A percentile compares a stretch with the other conserved stretches of the same genome.
phyloP scores from a whole-genome alignment of 441 rosid genomes.

The Cnidoscolus chayamansa region DNA sequence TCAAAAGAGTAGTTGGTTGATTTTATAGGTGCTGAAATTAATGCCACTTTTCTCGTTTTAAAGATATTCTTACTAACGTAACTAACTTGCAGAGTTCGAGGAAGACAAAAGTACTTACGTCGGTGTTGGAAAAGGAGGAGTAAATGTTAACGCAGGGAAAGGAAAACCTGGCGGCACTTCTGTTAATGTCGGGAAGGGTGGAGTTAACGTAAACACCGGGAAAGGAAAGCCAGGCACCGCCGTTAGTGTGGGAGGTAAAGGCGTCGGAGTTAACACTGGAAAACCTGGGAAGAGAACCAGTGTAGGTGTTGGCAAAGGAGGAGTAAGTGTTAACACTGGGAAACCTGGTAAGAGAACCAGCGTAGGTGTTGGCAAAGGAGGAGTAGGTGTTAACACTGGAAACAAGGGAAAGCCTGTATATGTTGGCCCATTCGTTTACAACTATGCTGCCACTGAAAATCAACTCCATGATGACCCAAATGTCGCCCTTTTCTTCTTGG shows the following conservation, averaged over 20 bases:
- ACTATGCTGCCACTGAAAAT: slow-evolving; percentile 47
- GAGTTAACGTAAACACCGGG: slow-evolving; percentile 30
- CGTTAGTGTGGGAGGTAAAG: no score
- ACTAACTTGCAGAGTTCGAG: slow-evolving; percentile 36
- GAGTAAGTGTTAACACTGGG: no score
- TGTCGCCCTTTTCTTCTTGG: slow-evolving; percentile 63
- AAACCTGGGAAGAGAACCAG: no score
- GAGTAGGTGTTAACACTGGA: slow-evolving; percentile 23
- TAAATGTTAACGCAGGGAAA: slow-evolving; percentile 45
- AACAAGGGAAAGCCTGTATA: slow-evolving; percentile 33
- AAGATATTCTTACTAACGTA: slow-evolving; percentile 1
- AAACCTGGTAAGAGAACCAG: no score
- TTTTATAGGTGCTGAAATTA: not conserved
- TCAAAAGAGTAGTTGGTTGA: not conserved
- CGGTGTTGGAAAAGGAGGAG: slow-evolving; percentile 38
- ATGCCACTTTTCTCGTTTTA: not conserved
- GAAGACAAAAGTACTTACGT: slow-evolving; percentile 60
- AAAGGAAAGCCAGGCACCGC: no score
- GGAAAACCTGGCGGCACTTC: slow-evolving; percentile 47
- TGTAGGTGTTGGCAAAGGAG: no score
- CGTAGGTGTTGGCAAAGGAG: no score
- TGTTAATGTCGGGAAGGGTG: slow-evolving; percentile 52
- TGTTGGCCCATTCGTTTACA: slow-evolving; percentile 39
- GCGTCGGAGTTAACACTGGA: no score
- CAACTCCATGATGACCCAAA: slow-evolving; percentile 59